These are phyloP conservation scores for Penicillium polonicum DNA, from an alignment of 2,329 filamentous ascomycete species.

Conservation along the genomic window DNA sequence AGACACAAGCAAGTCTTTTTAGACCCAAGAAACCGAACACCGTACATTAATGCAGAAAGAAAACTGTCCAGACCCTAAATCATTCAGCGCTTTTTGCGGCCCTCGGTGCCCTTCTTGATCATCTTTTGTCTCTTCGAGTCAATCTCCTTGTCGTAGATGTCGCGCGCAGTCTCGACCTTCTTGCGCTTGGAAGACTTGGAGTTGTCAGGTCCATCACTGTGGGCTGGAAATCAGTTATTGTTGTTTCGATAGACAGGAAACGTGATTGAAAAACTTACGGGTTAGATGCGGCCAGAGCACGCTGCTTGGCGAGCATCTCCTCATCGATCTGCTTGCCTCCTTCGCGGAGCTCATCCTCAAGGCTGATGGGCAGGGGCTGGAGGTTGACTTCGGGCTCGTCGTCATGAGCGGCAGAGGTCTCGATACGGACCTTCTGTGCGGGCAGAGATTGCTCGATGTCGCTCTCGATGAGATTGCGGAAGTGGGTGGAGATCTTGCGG, in stretches of 20 bases:
- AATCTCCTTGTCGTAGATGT: constrained; percentile 47
- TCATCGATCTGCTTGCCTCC: constrained; percentile 73
- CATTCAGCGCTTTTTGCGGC: constrained; percentile 26
- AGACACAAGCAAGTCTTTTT: constrained; percentile 7
- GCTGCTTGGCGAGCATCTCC: constrained; percentile 74
- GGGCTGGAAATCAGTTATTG: constrained; percentile 43
- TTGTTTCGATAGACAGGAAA: constrained; percentile 23
- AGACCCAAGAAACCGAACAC: constrained; percentile 13
- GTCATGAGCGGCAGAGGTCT: constrained; percentile 59
- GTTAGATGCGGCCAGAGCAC: constrained; percentile 86
- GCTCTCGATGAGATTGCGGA: constrained; percentile 70
- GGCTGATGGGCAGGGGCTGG: constrained; percentile 65
- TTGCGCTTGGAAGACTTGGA: constrained; percentile 76
- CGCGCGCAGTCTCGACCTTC: constrained; percentile 56
- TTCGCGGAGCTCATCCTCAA: constrained; percentile 82
- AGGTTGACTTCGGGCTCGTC: constrained; percentile 64
- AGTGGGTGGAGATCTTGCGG: constrained; percentile 78
- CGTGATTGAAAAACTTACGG: constrained; percentile 59
- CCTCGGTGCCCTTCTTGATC: constrained; percentile 47
- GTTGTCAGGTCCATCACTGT: constrained; percentile 48
- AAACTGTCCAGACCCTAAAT: constrained; percentile 8
- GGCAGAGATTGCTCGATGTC: constrained; percentile 70
- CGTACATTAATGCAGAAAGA: constrained; percentile 15
- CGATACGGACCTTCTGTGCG: constrained; percentile 45
- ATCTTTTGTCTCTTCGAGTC: constrained; percentile 46